A percentile compares a stretch with the other conserved stretches of the same genome.
Evolutionary conservation across 2,329 filamentous ascomycete species (phyloP).

Genomic region (Biscogniauxia sp.): DNA sequence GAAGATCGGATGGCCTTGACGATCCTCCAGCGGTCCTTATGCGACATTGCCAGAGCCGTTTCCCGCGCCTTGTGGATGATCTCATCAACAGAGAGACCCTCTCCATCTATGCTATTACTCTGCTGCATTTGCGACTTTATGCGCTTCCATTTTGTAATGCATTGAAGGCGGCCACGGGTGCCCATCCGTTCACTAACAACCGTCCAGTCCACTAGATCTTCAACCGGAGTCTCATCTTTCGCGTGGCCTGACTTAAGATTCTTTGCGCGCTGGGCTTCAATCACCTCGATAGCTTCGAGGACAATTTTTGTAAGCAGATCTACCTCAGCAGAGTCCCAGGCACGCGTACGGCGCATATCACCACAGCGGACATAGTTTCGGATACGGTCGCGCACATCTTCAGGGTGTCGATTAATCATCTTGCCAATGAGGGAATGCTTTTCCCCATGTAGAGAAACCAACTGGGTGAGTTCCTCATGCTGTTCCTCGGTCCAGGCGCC

Average conservation of each 20-base stretch:
- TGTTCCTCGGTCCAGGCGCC: constrained; percentile 59
- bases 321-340: constrained; percentile 64
- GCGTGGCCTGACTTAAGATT: constrained; percentile 22
- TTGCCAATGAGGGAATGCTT: constrained; percentile 63
- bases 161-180: constrained; percentile 65
- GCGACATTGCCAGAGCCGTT: constrained; percentile 23
- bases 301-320: constrained; percentile 51
- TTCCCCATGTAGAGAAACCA: constrained; percentile 47
- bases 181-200: constrained; percentile 62
- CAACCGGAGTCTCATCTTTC: constrained; percentile 36
- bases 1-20: constrained; percentile 25
- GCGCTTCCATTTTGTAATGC: constrained; percentile 64
- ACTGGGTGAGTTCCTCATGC: constrained; percentile 49
- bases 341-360: constrained; percentile 47
- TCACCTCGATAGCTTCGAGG: constrained; percentile 47
- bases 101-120: constrained; percentile 24
- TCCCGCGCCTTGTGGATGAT: constrained; percentile 29
- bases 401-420: constrained; percentile 61
- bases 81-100: constrained; percentile 17
- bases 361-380: constrained; percentile 64
- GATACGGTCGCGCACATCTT: constrained; percentile 69
- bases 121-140: constrained; percentile 30
- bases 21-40: constrained; percentile 27
- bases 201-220: constrained; percentile 64
- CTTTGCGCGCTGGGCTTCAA: constrained; percentile 39